Evolutionary conservation across 2,329 filamentous ascomycete genomes (phyloP).

Genomic region (Talaromyces sp.): DNA sequence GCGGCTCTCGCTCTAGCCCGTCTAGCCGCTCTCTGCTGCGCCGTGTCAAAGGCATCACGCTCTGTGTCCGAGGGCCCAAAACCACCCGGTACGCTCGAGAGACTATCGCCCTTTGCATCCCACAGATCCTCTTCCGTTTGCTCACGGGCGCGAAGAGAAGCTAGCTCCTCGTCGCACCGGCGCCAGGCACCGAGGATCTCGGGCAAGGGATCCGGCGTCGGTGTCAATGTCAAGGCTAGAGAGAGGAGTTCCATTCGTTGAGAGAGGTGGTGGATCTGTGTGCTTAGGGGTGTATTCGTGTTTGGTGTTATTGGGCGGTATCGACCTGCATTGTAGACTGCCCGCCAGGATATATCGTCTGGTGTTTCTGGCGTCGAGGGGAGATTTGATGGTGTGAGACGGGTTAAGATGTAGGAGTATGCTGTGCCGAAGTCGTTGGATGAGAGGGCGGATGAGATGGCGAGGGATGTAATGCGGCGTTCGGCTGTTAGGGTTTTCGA

Average conservation of each 20-base stretch:
- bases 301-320: conserved; percentile 46
- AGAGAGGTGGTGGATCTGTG: conserved; percentile 58
- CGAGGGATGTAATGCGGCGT: conserved; percentile 50
- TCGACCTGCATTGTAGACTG: conserved; percentile 64
- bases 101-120: conserved; percentile 57
- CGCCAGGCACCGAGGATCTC: conserved; percentile 67
- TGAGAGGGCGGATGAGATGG: conserved; percentile 48
- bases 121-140: conserved; percentile 60
- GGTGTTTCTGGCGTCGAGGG: conserved; percentile 35
- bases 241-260: conserved; percentile 68
- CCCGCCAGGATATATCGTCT: conserved; percentile 67
- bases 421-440: conserved; percentile 60
- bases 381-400: conserved; percentile 48
- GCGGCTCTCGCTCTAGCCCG: conserved; percentile 31
- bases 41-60: conserved; percentile 49
- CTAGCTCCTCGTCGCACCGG: conserved; percentile 64
- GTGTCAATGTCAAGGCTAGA: conserved; percentile 62
- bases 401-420: conserved; percentile 67
- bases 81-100: conserved; percentile 44
- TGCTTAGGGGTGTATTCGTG: conserved; percentile 35
- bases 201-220: conserved; percentile 57
- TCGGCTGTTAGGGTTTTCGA: conserved; percentile 37
- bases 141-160: conserved; percentile 56
- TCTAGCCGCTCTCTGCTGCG: conserved; percentile 40
- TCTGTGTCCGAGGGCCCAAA: conserved; percentile 49